A percentile compares a stretch with the other conserved stretches of the same genome.
Conservation (phyloP, 768 basidiomycete species). For the Boletus vinaceobasis region DNA sequence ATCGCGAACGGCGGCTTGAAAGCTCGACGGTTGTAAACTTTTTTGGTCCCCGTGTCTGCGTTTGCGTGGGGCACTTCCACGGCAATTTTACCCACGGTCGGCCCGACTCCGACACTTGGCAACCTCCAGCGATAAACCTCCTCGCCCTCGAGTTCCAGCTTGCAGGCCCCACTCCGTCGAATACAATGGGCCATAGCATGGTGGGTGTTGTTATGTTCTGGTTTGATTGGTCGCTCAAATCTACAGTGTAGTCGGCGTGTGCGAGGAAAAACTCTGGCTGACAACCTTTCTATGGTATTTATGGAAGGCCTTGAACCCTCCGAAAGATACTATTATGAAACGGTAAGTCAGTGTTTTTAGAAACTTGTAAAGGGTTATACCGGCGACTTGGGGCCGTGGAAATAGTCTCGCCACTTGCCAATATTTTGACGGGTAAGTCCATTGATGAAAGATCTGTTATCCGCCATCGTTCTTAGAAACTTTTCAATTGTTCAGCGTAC, state of each 20-base stretch:
- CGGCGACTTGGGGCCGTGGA: too few relatives aligned
- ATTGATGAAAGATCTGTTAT: neutral
- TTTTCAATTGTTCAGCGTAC: neutral
- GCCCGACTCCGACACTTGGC: neutral
- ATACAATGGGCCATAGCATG: neutral
- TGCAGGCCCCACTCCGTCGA: too few relatives aligned
- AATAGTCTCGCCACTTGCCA: neutral
- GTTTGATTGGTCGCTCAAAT: neutral
- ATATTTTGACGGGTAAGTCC: neutral
- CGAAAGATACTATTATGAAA: neutral
- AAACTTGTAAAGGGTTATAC: neutral
- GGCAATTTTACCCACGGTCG: neutral
- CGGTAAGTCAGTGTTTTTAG: neutral
- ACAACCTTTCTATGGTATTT: neutral
- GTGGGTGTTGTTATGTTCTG: neutral
- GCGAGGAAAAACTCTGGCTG: neutral
- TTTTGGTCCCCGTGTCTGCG: neutral
- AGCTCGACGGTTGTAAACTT: neutral
- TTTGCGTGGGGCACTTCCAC: neutral
- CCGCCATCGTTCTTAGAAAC: neutral
- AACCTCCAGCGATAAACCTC: neutral
- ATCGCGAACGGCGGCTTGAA: slow-evolving; percentile 1
- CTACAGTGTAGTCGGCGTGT: neutral
- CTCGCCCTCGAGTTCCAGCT: neutral
- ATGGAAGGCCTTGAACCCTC: neutral